Evolutionary conservation across 2,329 filamentous ascomycete genomes (phyloP), one percentile per base, ranked within the genome.

Genomic region (Anthostomella pinea): DNA sequence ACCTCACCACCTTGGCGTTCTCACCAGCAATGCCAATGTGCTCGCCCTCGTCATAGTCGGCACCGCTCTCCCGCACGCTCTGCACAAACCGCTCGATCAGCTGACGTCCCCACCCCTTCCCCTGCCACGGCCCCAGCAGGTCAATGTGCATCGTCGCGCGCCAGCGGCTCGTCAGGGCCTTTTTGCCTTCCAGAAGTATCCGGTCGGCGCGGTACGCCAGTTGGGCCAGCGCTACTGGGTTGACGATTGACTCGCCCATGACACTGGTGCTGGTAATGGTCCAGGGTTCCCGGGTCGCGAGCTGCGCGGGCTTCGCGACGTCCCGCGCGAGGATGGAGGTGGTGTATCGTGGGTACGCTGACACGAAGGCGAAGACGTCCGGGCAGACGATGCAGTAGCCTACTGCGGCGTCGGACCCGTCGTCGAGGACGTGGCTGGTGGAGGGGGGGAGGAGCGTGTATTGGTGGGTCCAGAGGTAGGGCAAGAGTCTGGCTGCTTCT

Each of bases 381-480:
- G 70, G 58, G 30, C 59, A 62, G 35, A 68, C 68, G 53, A 73
- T 66, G 42, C 69, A 68, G 57, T 75, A 75, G n/a, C 70, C 71
- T 21, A 72, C 70, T 1, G 60, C 65, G 6, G 30, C 44, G 3
- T 68, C 70, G 4, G 46, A 27, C 26, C 69, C 70, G 51, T 73
- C 66, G 53, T 73, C 71, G 10, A 75, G 63, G 8, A 74, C 64
- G 53, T 69, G 67, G 59, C 68, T 70, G 10, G 65, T 66, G 8
- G 44, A 25, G 0, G 70, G 69, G 7, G 59, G 68, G 40, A 73
- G 66, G 46, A 64, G 57, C 11, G 68, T 71, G 61, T 68, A 73
- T 23, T 65, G 70, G 50, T 73, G 69, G 7, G 68, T 70, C 71
- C 71, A 75, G 50, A 74, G 47, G 56, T 74, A 73, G 1, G 70